Percentiles rank a stretch among this genome's conserved stretches.
Conservation (phyloP, 768 basidiomycete species). For the Lepiota venenata region DNA sequence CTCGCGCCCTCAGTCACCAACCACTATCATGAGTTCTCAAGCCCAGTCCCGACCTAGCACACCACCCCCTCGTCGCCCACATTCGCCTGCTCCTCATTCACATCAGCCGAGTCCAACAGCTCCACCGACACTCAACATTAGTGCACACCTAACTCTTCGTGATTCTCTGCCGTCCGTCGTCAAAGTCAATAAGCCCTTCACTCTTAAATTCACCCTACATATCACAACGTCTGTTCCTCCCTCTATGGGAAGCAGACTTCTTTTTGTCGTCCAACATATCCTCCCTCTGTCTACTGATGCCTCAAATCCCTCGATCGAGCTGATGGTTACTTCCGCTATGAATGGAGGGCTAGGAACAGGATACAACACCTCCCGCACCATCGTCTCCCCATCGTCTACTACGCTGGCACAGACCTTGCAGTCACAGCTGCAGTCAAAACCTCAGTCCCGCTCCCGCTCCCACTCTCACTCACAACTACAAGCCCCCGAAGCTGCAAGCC, state of each 20-base stretch:
- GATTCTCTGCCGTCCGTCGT: conserved; percentile 43
- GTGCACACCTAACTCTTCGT: conserved; percentile 62
- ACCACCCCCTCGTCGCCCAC: conserved; percentile 45
- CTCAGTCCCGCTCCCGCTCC: background rate
- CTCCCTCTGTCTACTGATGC: conserved; percentile 31
- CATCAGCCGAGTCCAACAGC: conserved; percentile 22
- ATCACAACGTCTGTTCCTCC: conserved; percentile 20
- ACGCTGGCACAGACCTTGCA: background rate
- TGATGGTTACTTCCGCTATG: background rate
- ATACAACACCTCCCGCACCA: conserved; percentile 4
- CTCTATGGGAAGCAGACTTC: conserved; percentile 36
- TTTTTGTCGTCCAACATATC: conserved; percentile 67
- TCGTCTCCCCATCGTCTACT: conserved; percentile 6
- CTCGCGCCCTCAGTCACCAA: conserved; percentile 18
- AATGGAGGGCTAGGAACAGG: background rate
- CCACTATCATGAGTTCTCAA: conserved; percentile 8
- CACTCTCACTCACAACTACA: conserved; percentile 7
- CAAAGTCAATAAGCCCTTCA: conserved; percentile 56
- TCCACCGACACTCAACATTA: conserved; percentile 23
- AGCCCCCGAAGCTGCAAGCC: conserved; percentile 29
- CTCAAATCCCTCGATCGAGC: conserved; percentile 16
- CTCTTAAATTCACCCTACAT: conserved; percentile 49
- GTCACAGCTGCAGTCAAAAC: background rate
- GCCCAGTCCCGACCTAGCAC: conserved; percentile 50
- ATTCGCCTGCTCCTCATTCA: conserved; percentile 27